phyloP scores from a whole-genome alignment of 2,329 filamentous ascomycete species.

The Alternaria triticina region DNA sequence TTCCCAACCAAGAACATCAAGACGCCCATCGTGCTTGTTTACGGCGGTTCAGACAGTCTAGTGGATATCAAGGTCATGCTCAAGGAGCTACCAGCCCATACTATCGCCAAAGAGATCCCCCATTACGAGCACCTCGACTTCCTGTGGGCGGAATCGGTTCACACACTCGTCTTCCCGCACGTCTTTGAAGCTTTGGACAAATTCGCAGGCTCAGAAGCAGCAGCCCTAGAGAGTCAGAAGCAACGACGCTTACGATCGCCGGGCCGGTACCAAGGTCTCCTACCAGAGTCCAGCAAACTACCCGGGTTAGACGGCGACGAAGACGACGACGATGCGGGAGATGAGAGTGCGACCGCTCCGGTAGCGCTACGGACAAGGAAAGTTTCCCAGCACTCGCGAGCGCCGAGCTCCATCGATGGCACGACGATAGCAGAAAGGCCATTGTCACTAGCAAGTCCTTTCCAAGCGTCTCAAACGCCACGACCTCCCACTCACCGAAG shows the following conservation, averaged over 20 bases:
- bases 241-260: conserved; percentile 37
- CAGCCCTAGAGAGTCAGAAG: conserved; percentile 16
- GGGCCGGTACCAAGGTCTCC: conserved; percentile 33
- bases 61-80: conserved; percentile 95
- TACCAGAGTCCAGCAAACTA: conserved; percentile 30
- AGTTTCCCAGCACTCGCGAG: conserved; percentile 28
- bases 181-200: conserved; percentile 87
- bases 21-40: conserved; percentile 90
- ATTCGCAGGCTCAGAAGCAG: conserved; percentile 51
- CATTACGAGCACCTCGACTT: conserved; percentile 98
- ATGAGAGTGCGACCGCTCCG: conserved; percentile 36
- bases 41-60: conserved; percentile 90
- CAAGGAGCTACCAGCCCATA: conserved; percentile 82
- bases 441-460: conserved; percentile 6
- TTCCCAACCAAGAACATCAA: conserved; percentile 98
- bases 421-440: conserved; percentile 7
- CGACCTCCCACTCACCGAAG: conserved; percentile 7
- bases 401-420: conserved; percentile 12
- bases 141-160: conserved; percentile 87
- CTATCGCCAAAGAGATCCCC: conserved; percentile 82
- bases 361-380: conserved; percentile 23
- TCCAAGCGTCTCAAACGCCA: conserved; percentile 11
- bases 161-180: conserved; percentile 84
- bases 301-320: conserved; percentile 30
- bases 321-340: conserved; percentile 27